Percentiles rank a stretch among this genome's conserved stretches.
phyloP scores from a whole-genome alignment of 371 early-diverging fungal species.

The Haplosporangium sp. region DNA sequence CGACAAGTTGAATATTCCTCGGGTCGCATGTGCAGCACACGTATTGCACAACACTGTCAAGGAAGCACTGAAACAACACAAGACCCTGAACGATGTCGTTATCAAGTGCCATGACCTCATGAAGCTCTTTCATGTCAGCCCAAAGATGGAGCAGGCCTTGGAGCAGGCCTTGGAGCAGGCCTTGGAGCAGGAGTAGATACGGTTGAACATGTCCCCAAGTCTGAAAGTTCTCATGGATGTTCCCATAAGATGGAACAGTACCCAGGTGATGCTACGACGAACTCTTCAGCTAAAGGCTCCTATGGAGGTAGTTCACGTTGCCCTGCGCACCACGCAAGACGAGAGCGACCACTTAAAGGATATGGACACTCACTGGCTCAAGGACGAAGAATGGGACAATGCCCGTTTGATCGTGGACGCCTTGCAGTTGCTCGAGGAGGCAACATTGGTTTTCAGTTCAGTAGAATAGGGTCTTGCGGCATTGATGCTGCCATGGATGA shows the following conservation, averaged over 20 bases:
- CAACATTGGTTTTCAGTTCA: slow-evolving; percentile 14
- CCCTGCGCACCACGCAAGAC: background rate
- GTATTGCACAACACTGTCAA: slow-evolving; percentile 19
- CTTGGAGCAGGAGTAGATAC: background rate
- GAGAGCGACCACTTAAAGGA: slow-evolving; percentile 3
- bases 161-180: background rate
- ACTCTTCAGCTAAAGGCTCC: background rate
- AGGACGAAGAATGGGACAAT: background rate
- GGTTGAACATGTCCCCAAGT: background rate
- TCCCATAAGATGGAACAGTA: slow-evolving; percentile 17
- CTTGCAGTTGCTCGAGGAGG: slow-evolving; percentile 11
- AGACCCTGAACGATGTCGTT: background rate
- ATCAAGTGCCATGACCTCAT: slow-evolving; percentile 3
- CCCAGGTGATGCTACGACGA: slow-evolving; percentile 7
- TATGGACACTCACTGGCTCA: slow-evolving; percentile 1
- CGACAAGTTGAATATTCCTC: slow-evolving; percentile 1
- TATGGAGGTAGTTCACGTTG: slow-evolving; percentile 2
- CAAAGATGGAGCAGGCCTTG: slow-evolving; percentile 14
- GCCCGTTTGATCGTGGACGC: background rate
- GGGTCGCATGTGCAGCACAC: slow-evolving; percentile 12
- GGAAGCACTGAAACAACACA: background rate
- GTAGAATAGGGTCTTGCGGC: slow-evolving; percentile 8
- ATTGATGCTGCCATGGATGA: slow-evolving; percentile 4
- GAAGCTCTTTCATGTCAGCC: slow-evolving; percentile 9
- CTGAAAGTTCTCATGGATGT: slow-evolving; percentile 14